Conservation (phyloP, 176 grass and related monocot genomes). For the Thinopyrum elongatum region DNA sequence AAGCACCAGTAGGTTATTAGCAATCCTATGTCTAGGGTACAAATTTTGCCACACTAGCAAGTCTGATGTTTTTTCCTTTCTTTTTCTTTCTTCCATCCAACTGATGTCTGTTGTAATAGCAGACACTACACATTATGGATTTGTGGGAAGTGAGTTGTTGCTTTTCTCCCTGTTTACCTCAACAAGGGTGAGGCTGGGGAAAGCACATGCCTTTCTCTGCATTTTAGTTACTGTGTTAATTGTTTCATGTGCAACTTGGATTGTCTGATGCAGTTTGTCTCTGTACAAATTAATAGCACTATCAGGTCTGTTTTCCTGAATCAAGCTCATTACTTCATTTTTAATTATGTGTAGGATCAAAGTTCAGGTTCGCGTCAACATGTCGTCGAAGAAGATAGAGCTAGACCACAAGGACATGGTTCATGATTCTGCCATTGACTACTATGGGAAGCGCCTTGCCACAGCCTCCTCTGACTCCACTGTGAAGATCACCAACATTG, state of each 20-base stretch:
- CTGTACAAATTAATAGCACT: not conserved
- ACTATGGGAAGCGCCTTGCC: conserved; percentile 82
- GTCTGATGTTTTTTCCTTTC: not conserved
- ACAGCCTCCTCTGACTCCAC: conserved; percentile 74
- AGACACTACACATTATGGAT: not conserved
- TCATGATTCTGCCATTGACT: conserved; percentile 73
- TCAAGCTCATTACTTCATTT: not conserved
- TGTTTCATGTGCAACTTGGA: not conserved
- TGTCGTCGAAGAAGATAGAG: conserved; percentile 80
- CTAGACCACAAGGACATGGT: conserved; percentile 73
- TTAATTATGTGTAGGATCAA: not conserved
- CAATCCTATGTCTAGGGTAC: not conserved
- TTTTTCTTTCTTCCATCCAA: not conserved
- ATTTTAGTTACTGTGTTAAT: not conserved
- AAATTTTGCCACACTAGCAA: not conserved
- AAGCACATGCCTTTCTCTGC: not conserved
- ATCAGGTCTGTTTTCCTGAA: not conserved
- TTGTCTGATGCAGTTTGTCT: conserved; percentile 6
- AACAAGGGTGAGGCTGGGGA: not conserved
- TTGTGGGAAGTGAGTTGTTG: not conserved
- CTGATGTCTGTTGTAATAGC: not conserved
- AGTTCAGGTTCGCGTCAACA: conserved; percentile 22
- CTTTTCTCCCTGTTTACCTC: not conserved
- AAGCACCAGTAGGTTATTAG: not conserved
- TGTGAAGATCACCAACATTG: conserved; percentile 49